Conservation (phyloP, 1,284 basidiomycete genomes). For the Leccinum laetum region DNA sequence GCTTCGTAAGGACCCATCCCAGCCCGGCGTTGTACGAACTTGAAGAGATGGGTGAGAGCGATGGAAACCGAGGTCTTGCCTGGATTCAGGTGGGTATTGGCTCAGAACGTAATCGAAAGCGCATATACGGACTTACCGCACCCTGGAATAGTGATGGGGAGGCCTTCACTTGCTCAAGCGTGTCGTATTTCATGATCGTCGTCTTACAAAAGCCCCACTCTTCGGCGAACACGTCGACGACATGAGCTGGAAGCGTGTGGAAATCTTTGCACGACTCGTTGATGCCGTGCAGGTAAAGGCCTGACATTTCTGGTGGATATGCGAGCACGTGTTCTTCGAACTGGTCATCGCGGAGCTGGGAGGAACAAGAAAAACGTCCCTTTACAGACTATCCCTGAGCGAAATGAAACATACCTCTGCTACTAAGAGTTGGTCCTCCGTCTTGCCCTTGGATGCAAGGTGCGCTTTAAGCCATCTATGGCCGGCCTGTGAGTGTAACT, state of each 20-base stretch:
- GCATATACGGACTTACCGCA: conserved; percentile 61
- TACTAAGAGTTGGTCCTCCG: conserved; percentile 69
- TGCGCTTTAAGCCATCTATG: conserved; percentile 84
- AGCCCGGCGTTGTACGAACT: conserved; percentile 78
- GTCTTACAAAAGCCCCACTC: conserved; percentile 93
- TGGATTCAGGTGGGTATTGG: conserved; percentile 28
- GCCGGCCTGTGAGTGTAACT: conserved; percentile 79
- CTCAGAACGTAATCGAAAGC: not conserved
- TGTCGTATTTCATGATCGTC: conserved; percentile 53
- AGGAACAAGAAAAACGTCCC: not conserved
- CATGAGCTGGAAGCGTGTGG: conserved; percentile 65
- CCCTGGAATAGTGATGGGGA: conserved; percentile 91
- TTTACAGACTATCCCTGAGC: not conserved
- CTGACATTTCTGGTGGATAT: conserved; percentile 81
- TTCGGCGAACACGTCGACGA: conserved; percentile 80
- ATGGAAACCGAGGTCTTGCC: conserved; percentile 90
- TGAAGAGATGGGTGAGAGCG: conserved; percentile 78
- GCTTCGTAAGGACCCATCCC: conserved; percentile 84
- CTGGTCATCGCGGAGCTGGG: conserved; percentile 91
- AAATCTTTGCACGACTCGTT: conserved; percentile 79
- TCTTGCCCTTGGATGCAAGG: conserved; percentile 62
- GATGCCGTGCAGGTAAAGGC: conserved; percentile 93
- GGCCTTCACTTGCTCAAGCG: conserved; percentile 67
- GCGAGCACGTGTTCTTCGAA: conserved; percentile 98
- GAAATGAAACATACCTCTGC: conserved; percentile 65